A percentile compares a stretch with the other conserved stretches of the same genome.
Evolutionary conservation across 345 rosid genomes (phyloP).

Genomic region (Toxicodendron radicans): DNA sequence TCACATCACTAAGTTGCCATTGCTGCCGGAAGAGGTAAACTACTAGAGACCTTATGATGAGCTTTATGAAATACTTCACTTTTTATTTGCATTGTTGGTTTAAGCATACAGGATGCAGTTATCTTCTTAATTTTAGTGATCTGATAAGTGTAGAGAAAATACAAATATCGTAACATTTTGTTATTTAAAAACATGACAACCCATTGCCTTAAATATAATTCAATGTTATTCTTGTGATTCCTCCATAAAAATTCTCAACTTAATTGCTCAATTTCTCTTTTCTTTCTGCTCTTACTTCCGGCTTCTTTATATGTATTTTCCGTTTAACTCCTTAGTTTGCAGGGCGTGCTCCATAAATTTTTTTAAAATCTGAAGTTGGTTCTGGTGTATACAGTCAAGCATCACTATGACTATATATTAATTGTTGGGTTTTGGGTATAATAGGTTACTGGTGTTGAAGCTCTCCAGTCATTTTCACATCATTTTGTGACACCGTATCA

Average conservation of each 20-base stretch:
- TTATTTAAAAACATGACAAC: background rate
- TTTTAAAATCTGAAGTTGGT: background rate
- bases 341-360: background rate
- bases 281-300: background rate
- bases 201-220: too few species aligned
- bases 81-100: background rate
- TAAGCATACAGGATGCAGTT: background rate
- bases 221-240: too few species aligned
- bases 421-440: slow-evolving; percentile 2
- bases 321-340: background rate
- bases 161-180: background rate
- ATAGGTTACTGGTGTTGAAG: slow-evolving; percentile 96
- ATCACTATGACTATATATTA: background rate
- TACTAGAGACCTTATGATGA: background rate
- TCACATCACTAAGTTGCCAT: slow-evolving; percentile 89
- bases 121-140: background rate
- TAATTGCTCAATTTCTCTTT: background rate
- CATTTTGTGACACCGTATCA: slow-evolving; percentile 64
- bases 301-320: background rate
- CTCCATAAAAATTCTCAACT: too few species aligned
- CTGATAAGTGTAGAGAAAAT: background rate
- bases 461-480: slow-evolving; percentile 71
- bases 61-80: background rate
- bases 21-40: slow-evolving; percentile 93
- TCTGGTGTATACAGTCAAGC: background rate